Evolutionary conservation across 2,329 filamentous ascomycete genomes (phyloP).

Genomic region (Colletotrichum graminicola): DNA sequence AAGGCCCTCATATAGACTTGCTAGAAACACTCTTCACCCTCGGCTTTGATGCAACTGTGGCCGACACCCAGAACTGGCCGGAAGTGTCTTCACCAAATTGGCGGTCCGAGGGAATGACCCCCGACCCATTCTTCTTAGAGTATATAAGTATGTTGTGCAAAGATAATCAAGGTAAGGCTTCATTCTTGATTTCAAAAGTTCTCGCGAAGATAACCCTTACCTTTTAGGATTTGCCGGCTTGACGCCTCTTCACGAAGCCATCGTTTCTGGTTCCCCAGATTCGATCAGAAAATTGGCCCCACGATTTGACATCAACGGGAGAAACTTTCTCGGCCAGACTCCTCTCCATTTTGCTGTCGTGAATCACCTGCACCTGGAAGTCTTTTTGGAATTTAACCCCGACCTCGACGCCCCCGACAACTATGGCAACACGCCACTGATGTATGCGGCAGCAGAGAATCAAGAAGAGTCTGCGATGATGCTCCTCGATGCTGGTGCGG

Average conservation of each 20-base stretch:
- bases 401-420: background rate
- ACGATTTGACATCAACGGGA: background rate
- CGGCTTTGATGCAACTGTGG: background rate
- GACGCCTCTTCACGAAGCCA: slow-evolving; percentile 16
- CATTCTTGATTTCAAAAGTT: background rate
- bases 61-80: slow-evolving; percentile 7
- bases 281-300: rapidly evolving
- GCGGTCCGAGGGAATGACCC: background rate
- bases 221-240: slow-evolving; percentile 18
- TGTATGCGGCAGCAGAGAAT: background rate
- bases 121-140: background rate
- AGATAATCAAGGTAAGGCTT: slow-evolving; percentile 8
- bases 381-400: background rate
- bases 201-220: background rate
- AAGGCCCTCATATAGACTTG: background rate
- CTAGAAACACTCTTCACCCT: background rate
- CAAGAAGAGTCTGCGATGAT: background rate
- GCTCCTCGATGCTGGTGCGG: background rate
- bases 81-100: background rate
- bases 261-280: background rate
- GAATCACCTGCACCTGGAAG: background rate
- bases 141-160: background rate
- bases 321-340: slow-evolving; percentile 15
- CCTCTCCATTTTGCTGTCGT: slow-evolving; percentile 15
- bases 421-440: slow-evolving; percentile 9